Conservation (phyloP, 208 protist species). For the Tritrichomonas foetus region DNA sequence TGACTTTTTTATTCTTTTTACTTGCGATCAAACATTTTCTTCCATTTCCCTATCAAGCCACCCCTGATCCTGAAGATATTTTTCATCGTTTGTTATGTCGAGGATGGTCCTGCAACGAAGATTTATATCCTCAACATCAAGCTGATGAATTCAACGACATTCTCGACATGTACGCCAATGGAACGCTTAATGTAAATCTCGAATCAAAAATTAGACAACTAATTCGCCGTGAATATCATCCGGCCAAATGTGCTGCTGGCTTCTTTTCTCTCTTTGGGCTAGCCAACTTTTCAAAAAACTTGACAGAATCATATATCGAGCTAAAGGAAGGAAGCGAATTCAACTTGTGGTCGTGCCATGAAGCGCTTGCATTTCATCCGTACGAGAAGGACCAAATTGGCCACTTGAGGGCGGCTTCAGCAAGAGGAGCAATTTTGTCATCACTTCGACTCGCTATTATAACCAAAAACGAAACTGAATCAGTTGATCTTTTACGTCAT, state of each 20-base stretch:
- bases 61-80: background rate
- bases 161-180: background rate
- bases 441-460: background rate
- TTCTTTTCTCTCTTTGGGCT: background rate
- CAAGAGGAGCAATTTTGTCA: background rate
- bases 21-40: background rate
- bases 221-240: background rate
- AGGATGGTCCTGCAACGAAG: background rate
- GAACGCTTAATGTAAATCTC: background rate
- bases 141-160: background rate
- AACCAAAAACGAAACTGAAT: background rate
- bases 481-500: background rate
- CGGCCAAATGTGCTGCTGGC: background rate
- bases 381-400: background rate
- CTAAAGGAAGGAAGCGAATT: background rate
- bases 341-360: background rate
- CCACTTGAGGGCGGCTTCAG: background rate
- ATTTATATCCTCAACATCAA: background rate
- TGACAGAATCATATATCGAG: background rate
- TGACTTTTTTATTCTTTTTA: too few species aligned
- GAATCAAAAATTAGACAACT: background rate
- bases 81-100: background rate
- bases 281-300: background rate
- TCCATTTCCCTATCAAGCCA: background rate
- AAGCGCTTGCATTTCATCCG: slow-evolving; percentile 7